phyloP scores from a whole-genome alignment of 2,329 filamentous ascomycete genomes.

The Aspergillus sp. region DNA sequence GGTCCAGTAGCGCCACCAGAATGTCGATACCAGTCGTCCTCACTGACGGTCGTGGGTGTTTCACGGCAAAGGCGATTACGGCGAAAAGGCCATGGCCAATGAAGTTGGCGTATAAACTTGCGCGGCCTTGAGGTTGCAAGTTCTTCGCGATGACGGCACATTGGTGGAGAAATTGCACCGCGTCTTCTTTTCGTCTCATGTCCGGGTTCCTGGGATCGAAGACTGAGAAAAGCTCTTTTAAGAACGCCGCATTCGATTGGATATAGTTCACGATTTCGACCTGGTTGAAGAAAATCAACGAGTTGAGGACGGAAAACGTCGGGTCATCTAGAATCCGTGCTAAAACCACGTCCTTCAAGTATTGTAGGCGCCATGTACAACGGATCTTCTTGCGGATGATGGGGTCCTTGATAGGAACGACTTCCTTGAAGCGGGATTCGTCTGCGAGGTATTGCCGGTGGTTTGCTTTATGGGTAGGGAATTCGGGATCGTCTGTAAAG shows the following conservation, averaged over 20 bases:
- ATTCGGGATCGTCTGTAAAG: conserved; percentile 75
- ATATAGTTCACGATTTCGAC: conserved; percentile 95
- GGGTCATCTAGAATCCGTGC: conserved; percentile 94
- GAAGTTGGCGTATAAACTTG: conserved; percentile 82
- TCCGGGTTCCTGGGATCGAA: conserved; percentile 62
- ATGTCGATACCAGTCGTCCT: conserved; percentile 92
- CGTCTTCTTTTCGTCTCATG: conserved; percentile 76
- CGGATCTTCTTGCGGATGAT: conserved; percentile 84
- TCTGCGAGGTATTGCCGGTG: conserved; percentile 89
- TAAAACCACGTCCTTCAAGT: conserved; percentile 96
- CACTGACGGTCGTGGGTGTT: conserved; percentile 74
- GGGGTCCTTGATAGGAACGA: conserved; percentile 82
- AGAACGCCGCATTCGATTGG: conserved; percentile 70
- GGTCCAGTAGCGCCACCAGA: conserved; percentile 86
- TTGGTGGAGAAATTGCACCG: conserved; percentile 92
- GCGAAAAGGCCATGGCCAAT: conserved; percentile 77
- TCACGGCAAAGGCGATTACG: conserved; percentile 86
- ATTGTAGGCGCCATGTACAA: conserved; percentile 90
- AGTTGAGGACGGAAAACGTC: conserved; percentile 95
- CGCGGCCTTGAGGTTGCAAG: conserved; percentile 73
- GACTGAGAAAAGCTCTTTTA: conserved; percentile 80
- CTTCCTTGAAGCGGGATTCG: conserved; percentile 88
- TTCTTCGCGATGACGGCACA: conserved; percentile 93
- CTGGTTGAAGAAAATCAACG: conserved; percentile 97
- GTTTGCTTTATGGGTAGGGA: conserved; percentile 94